Conservation (phyloP, 1,139 yeast genomes). For the Kurtzmaniella quercitrusa region DNA sequence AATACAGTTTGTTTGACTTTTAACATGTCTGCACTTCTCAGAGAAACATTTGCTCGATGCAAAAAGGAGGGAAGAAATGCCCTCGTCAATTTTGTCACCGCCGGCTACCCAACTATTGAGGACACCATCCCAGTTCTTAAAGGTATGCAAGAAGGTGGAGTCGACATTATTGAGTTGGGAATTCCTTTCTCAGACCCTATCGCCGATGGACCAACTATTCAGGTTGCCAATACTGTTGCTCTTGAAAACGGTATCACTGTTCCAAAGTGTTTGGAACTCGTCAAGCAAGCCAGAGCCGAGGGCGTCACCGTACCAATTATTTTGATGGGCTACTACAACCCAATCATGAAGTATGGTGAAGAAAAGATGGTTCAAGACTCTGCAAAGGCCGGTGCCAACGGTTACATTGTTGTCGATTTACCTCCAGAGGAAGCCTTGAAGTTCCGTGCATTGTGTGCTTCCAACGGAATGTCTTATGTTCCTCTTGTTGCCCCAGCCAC, state of each 20-base stretch:
- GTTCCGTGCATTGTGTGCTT: slow-evolving; percentile 70
- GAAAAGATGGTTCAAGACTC: slow-evolving; percentile 73
- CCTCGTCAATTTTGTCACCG: slow-evolving; percentile 87
- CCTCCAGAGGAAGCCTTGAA: slow-evolving; percentile 97
- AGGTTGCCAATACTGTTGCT: slow-evolving; percentile 76
- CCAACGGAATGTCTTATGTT: slow-evolving; percentile 72
- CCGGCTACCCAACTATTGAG: slow-evolving; percentile 85
- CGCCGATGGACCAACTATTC: slow-evolving; percentile 98
- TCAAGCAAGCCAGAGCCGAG: slow-evolving; percentile 65
- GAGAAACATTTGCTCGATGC: slow-evolving; percentile 69
- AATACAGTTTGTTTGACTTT: not conserved
- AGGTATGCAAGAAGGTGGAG: slow-evolving; percentile 93
- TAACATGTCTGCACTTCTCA: slow-evolving; percentile 61
- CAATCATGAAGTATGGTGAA: slow-evolving; percentile 87
- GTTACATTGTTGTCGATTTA: slow-evolving; percentile 88
- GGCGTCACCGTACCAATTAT: slow-evolving; percentile 89
- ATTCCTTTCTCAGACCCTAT: slow-evolving; percentile 98
- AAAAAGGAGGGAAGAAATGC: slow-evolving; percentile 79
- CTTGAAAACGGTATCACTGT: slow-evolving; percentile 79
- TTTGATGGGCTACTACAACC: slow-evolving; percentile 97
- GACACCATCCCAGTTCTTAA: slow-evolving; percentile 83
- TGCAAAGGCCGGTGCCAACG: slow-evolving; percentile 87
- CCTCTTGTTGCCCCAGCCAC: slow-evolving; percentile 97
- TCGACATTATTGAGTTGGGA: slow-evolving; percentile 91
- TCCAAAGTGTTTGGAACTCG: slow-evolving; percentile 61